Percentiles rank a stretch among this genome's conserved stretches.
phyloP scores from a whole-genome alignment of 306 rosid genomes.

The Arachis stenosperma region DNA sequence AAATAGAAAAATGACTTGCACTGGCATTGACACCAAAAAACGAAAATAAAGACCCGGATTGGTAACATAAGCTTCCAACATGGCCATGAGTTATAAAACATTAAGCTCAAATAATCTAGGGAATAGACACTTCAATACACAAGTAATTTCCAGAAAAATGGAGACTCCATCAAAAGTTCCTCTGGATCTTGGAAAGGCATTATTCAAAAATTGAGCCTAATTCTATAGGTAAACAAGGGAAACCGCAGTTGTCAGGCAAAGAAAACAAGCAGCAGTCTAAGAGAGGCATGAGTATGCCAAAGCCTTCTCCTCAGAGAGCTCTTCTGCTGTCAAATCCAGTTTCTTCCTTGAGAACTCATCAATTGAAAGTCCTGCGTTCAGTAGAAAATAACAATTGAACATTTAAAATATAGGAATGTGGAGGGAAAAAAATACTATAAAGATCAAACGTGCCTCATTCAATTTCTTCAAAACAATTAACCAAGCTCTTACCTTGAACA shows the following conservation, averaged over 20 bases:
- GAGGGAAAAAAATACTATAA: too few relatives aligned
- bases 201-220: constrained; percentile 63
- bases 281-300: constrained; percentile 95
- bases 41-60: background rate
- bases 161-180: constrained; percentile 45
- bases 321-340: constrained; percentile 80
- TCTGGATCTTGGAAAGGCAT: constrained; percentile 47
- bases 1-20: too few relatives aligned
- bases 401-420: too few relatives aligned
- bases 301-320: constrained; percentile 86
- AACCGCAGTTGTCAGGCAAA: too few relatives aligned
- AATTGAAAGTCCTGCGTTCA: constrained; percentile 65
- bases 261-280: constrained; percentile 37
- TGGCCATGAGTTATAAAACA: background rate
- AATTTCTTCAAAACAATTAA: background rate
- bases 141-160: constrained; percentile 34
- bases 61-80: background rate
- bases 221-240: constrained; percentile 30
- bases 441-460: too few relatives aligned
- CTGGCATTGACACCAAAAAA: background rate
- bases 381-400: too few relatives aligned
- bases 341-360: constrained; percentile 94
- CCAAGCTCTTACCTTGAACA: constrained; percentile 71
- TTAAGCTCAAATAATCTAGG: constrained; percentile 36
- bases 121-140: constrained; percentile 36